Evolutionary conservation across 139 green algal genomes (phyloP).

Genomic region (Yamagishiella unicocca): DNA sequence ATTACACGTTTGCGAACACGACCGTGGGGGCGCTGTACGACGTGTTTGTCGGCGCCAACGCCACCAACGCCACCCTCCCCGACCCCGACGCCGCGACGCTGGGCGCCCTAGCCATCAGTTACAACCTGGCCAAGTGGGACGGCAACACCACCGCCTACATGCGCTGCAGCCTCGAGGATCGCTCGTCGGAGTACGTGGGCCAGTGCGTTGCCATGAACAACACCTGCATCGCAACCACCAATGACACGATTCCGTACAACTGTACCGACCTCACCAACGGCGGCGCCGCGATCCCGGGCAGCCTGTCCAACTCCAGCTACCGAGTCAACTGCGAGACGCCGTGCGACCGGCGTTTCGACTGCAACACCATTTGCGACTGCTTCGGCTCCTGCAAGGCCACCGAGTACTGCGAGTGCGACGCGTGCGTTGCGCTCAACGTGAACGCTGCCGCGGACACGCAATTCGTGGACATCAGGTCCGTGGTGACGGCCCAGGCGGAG

Average conservation of each 20-base stretch:
- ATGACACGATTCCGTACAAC: slow-evolving; percentile 58
- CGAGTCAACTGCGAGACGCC: slow-evolving; percentile 59
- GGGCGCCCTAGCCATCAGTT: slow-evolving; percentile 26
- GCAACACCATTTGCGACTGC: slow-evolving; percentile 70
- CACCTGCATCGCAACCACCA: slow-evolving; percentile 48
- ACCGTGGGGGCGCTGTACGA: background rate
- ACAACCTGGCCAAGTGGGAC: slow-evolving; percentile 68
- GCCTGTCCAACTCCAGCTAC: slow-evolving; percentile 46
- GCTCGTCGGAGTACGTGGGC: slow-evolving; percentile 71
- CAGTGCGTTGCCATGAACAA: slow-evolving; percentile 58
- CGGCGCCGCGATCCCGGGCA: slow-evolving; percentile 22
- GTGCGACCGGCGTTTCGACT: slow-evolving; percentile 65
- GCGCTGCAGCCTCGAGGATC: slow-evolving; percentile 59
- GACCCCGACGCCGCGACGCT: background rate
- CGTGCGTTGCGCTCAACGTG: slow-evolving; percentile 49
- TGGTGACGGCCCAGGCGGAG: background rate
- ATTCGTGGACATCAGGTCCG: slow-evolving; percentile 57
- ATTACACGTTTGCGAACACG: slow-evolving; percentile 8
- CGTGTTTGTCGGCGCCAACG: background rate
- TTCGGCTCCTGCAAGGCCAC: slow-evolving; percentile 37
- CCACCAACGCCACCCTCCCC: slow-evolving; percentile 27
- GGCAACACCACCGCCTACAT: slow-evolving; percentile 72
- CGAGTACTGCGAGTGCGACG: slow-evolving; percentile 65
- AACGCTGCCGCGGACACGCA: slow-evolving; percentile 53
- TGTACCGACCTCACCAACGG: slow-evolving; percentile 51